Evolutionary conservation across 176 grass and related monocot genomes (phyloP).

Genomic region (Oryza australiensis): DNA sequence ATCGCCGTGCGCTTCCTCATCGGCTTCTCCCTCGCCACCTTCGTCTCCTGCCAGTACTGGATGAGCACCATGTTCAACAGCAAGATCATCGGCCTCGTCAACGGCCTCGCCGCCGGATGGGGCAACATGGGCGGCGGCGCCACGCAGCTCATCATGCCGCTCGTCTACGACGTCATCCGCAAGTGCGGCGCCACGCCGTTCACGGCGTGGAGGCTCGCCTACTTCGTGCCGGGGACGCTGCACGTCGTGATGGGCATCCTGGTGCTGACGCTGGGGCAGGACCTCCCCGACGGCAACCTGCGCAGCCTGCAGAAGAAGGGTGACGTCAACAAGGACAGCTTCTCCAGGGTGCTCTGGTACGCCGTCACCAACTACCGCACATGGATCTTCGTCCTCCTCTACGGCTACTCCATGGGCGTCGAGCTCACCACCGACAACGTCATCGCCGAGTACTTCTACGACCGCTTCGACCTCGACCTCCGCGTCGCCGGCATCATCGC

Average conservation of each 20-base stretch:
- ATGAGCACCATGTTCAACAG: slow-evolving; percentile 96
- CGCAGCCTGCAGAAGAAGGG: slow-evolving; percentile 59
- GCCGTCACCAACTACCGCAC: slow-evolving; percentile 82
- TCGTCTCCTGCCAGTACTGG: slow-evolving; percentile 91
- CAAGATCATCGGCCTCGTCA: slow-evolving; percentile 75
- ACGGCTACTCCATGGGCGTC: slow-evolving; percentile 90
- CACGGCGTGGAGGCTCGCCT: slow-evolving; percentile 71
- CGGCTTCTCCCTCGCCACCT: slow-evolving; percentile 76
- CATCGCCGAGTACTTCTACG: slow-evolving; percentile 85
- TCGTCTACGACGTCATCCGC: slow-evolving; percentile 69
- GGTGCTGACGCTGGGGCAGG: slow-evolving; percentile 75
- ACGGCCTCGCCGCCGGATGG: slow-evolving; percentile 67
- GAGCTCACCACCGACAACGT: slow-evolving; percentile 94
- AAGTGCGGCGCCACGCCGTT: slow-evolving; percentile 54
- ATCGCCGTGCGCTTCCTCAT: slow-evolving; percentile 73
- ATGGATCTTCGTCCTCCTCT: slow-evolving; percentile 87
- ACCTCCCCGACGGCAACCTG: slow-evolving; percentile 86
- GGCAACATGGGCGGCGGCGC: slow-evolving; percentile 92
- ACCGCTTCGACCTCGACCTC: slow-evolving; percentile 76
- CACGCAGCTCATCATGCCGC: slow-evolving; percentile 91
- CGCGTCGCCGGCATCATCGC: slow-evolving; percentile 72
- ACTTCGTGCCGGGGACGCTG: slow-evolving; percentile 67
- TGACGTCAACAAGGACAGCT: slow-evolving; percentile 61
- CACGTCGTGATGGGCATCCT: slow-evolving; percentile 69
- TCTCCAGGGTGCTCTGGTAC: slow-evolving; percentile 67